Conservation (phyloP, 2,329 filamentous ascomycete genomes). For the Ascochyta rabiei region DNA sequence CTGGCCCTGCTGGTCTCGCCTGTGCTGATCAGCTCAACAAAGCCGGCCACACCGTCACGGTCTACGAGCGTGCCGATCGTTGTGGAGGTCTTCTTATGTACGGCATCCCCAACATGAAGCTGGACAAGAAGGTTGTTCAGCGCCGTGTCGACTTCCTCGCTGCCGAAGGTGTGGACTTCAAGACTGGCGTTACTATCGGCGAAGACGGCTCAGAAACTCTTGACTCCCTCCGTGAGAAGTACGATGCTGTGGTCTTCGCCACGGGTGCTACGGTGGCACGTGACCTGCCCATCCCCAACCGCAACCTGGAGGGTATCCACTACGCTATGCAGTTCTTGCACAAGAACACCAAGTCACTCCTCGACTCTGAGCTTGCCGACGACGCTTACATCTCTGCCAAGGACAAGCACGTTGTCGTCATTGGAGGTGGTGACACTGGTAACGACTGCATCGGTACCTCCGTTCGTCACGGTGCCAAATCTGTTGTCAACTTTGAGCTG, state of each 20-base stretch:
- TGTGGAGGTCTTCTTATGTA: constrained; percentile 95
- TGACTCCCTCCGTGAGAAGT: constrained; percentile 71
- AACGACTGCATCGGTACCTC: constrained; percentile 98
- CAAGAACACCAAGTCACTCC: constrained; percentile 95
- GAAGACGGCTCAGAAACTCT: constrained; percentile 74
- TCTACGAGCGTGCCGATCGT: constrained; percentile 92
- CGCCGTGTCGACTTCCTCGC: constrained; percentile 95
- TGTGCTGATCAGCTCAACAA: constrained; percentile 93
- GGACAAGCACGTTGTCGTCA: constrained; percentile 94
- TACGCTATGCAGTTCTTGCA: constrained; percentile 98
- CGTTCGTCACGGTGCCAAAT: constrained; percentile 92
- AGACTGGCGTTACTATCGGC: constrained; percentile 77
- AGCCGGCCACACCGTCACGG: constrained; percentile 83
- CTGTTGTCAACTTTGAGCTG: constrained; percentile 94
- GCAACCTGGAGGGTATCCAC: constrained; percentile 87
- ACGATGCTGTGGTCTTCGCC: constrained; percentile 87
- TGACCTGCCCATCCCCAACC: constrained; percentile 88
- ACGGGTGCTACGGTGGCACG: constrained; percentile 93
- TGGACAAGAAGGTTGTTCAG: constrained; percentile 97
- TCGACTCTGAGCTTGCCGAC: constrained; percentile 87
- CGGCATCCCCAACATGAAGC: constrained; percentile 99
- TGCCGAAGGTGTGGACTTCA: constrained; percentile 82
- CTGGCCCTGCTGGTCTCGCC: constrained; percentile 88
- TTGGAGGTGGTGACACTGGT: constrained; percentile 95
- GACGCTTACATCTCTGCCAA: constrained; percentile 91